Base-by-base conservation (phyloP, 306 rosid species). In the Vachellia collinsii region DNA sequence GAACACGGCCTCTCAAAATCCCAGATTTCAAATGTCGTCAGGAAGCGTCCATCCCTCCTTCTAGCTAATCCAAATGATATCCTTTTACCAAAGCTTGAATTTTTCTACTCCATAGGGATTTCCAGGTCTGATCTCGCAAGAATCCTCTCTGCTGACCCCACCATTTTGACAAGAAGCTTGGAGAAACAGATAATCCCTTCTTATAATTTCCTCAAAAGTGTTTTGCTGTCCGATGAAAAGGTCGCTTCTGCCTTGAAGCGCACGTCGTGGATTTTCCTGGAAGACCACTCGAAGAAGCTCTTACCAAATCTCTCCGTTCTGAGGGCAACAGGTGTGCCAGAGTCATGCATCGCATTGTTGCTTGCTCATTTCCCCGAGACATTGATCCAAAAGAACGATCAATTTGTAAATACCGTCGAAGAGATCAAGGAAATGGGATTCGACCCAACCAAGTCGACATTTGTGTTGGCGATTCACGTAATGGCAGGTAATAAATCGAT, bases 141-240 rank as follows among this genome's bases (percentile, higher is more conserved):
- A 73, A 80, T 70, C 41, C 79, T 80, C 19, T 11, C 83, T n/a
- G 56, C 72, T 5, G 78, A 73, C 36, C 79, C 83, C n/a, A 62
- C 83, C 44, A 22, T 80, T 72, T 25, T 80, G 83, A 73, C 74
- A 0, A 73, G 83, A 54, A 80, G 83, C 74, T 73, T 80, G 42
- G 83, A 73, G 67, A 80, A 80, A 16, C 79, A 80, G 79, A 80
- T 80, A n/a, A 72, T 72, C 8, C 83, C 83, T 17, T 80, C 79
- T 50, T 80, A 80, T 29, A 63, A 72, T 63, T 80, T 80, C 58
- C 83, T 80, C 37, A 80, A 72, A 14, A 73, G 83, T 39, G 79
- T 80, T 43, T n/a, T 80, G 14, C 65, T 12, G 9, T 72, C 74
- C 1, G 74, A 73, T 63, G 83, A 48, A 36, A 73, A 63, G 56